Conservation (phyloP, 1,284 basidiomycete species). For the Microbotryomycetes sp. region DNA sequence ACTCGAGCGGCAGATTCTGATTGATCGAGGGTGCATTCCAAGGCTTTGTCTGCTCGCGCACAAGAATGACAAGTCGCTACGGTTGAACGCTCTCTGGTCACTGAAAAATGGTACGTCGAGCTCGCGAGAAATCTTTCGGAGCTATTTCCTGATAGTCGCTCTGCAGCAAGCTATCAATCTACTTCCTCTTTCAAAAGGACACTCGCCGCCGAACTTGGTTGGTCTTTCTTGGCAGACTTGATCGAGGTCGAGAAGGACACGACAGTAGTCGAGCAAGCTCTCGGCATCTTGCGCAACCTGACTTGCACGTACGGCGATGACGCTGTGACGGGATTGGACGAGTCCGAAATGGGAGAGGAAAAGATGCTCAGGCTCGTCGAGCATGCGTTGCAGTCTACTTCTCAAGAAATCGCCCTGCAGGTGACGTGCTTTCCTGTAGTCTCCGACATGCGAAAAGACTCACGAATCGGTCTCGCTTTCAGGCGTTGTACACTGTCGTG, state of each 20-base stretch:
- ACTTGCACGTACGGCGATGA: slow-evolving; percentile 23
- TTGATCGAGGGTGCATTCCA: slow-evolving; percentile 27
- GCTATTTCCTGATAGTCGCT: not conserved
- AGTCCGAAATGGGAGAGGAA: slow-evolving; percentile 28
- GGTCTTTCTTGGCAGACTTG: slow-evolving; percentile 28
- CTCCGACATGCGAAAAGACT: not conserved
- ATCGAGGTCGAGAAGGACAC: slow-evolving; percentile 9
- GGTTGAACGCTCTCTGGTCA: slow-evolving; percentile 17
- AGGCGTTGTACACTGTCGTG: slow-evolving; percentile 30
- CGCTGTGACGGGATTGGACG: slow-evolving; percentile 17
- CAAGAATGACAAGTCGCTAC: slow-evolving; percentile 6
- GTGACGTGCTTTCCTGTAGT: not conserved
- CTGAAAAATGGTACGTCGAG: slow-evolving; percentile 22
- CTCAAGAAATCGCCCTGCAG: slow-evolving; percentile 12
- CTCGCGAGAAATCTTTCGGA: too few relatives aligned
- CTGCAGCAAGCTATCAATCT: slow-evolving; percentile 19
- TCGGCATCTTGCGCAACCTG: slow-evolving; percentile 34
- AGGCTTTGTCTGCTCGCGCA: slow-evolving; percentile 24
- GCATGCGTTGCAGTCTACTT: not conserved
- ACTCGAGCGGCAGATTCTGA: slow-evolving; percentile 20
- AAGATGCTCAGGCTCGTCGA: slow-evolving; percentile 26
- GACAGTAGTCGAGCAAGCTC: slow-evolving; percentile 19
- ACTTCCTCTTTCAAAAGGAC: slow-evolving; percentile 26
- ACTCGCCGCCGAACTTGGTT: slow-evolving; percentile 25
- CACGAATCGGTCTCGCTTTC: not conserved